Evolutionary conservation across 192 early-diverging fungal genomes (phyloP), one percentile per base, ranked within the genome.

Genomic region (Coemansia sp.): DNA sequence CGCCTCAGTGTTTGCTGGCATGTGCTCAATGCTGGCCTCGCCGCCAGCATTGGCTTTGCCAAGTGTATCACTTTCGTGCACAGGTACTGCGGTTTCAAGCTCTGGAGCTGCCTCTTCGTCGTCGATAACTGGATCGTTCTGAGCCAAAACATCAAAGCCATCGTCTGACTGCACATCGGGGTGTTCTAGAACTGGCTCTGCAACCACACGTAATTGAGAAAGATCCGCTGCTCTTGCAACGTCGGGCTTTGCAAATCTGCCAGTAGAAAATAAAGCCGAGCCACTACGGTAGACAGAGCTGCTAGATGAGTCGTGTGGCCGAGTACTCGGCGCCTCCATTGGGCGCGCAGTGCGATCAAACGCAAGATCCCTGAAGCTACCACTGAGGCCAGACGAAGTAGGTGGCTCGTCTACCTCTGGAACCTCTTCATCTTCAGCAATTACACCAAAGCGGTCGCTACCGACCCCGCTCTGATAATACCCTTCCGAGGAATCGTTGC

Each of bases 201-300:
- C 48, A 50, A 14, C 9, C 4, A 50, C 48, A 11, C 10, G 7
- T 24, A 23, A 3, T 5, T 9, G 9, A 26, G 9, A 21, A 13
- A 23, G 0, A 50, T 50, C 48, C 10, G 9, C 23, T 26, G 23
- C 11, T 11, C 13, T 50, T 13, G 48, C 3, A 0, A 35, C 7
- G 11, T 18, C 37, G 1, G 59, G n/a, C 13, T 42, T 46, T 14
- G 58, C 39, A 62, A 69, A 77, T 37, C 69, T 65, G 58, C 38
- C 31, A 6, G 21, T 60, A 5, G 62, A 20, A 51, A 78, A 78
- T 37, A 78, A 48, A 34, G 67, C 66, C 14, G 53, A 18, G n/a
- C 76, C 76, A 14, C 70, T 69, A 28, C 70, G 63, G 45, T 78
- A 78, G 3, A 71, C 75, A 16, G 66, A 65, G 5, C 38, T 51